phyloP scores from a whole-genome alignment of 1,284 basidiomycete species.

The Ceratobasidium theobromae region DNA sequence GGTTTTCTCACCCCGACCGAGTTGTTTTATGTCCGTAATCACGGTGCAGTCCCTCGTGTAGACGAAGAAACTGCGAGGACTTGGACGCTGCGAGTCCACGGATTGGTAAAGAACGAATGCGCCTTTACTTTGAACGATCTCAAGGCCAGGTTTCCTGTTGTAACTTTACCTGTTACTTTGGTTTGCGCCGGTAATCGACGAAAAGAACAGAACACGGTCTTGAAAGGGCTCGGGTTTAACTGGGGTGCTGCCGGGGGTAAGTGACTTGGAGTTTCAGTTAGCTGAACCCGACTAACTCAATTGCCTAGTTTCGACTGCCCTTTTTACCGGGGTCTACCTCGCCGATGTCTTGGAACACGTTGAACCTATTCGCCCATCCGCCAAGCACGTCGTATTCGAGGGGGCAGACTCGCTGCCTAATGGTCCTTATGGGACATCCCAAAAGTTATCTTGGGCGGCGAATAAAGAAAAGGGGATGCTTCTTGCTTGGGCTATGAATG shows the following conservation, averaged over 20 bases:
- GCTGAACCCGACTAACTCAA: too few relatives aligned
- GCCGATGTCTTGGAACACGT: slow-evolving; percentile 58
- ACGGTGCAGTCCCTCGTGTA: slow-evolving; percentile 62
- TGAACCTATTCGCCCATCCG: slow-evolving; percentile 46
- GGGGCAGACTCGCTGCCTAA: slow-evolving; percentile 62
- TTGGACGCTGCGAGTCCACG: slow-evolving; percentile 58
- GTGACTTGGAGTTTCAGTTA: background rate
- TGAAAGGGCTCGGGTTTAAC: slow-evolving; percentile 60
- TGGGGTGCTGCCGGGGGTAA: slow-evolving; percentile 55
- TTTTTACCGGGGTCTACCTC: slow-evolving; percentile 68
- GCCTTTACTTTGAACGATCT: slow-evolving; percentile 52
- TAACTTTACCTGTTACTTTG: slow-evolving; percentile 65
- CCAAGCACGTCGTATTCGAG: slow-evolving; percentile 65
- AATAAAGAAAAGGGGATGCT: slow-evolving; percentile 58
- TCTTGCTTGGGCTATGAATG: slow-evolving; percentile 66
- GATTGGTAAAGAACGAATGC: slow-evolving; percentile 50
- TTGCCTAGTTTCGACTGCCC: slow-evolving; percentile 53
- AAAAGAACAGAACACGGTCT: slow-evolving; percentile 70
- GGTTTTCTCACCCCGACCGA: slow-evolving; percentile 65
- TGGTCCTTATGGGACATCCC: slow-evolving; percentile 67
- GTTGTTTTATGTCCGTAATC: slow-evolving; percentile 68
- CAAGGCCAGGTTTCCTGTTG: slow-evolving; percentile 51
- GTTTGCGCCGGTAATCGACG: slow-evolving; percentile 70
- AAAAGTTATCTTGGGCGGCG: slow-evolving; percentile 54
- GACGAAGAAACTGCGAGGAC: slow-evolving; percentile 45